Conservation (phyloP, 495 filamentous ascomycete genomes). For the Endocarpon pusillum region DNA sequence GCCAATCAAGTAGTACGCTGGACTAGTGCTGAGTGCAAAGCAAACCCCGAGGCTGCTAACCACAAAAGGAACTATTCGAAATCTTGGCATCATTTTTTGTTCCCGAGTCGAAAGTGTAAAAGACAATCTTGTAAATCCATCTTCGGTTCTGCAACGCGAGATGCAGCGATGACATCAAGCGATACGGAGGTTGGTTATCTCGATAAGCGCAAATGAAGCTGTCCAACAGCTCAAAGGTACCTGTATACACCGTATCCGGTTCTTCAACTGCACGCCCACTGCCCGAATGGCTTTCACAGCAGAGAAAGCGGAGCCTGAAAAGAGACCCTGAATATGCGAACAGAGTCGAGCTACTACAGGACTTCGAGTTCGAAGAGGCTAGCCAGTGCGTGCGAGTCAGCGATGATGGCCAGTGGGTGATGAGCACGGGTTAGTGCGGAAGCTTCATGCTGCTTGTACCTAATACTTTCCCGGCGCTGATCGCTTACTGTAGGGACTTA, state of each 20-base stretch:
- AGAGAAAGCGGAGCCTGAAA: slow-evolving; percentile 84
- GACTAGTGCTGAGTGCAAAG: too few relatives aligned
- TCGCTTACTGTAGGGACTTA: slow-evolving; percentile 41
- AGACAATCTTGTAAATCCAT: too few relatives aligned
- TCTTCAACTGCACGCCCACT: slow-evolving; percentile 78
- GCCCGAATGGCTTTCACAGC: slow-evolving; percentile 86
- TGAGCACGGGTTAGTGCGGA: slow-evolving; percentile 64
- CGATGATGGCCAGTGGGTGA: slow-evolving; percentile 95
- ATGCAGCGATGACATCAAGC: slow-evolving; percentile 2
- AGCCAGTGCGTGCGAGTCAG: slow-evolving; percentile 79
- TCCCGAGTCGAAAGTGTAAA: too few relatives aligned
- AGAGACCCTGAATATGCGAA: slow-evolving; percentile 84
- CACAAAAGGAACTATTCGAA: too few relatives aligned
- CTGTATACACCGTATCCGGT: slow-evolving; percentile 92
- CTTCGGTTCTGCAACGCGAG: not conserved
- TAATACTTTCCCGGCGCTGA: not conserved
- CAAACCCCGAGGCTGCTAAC: too few relatives aligned
- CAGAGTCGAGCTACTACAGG: slow-evolving; percentile 86
- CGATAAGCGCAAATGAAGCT: slow-evolving; percentile 69
- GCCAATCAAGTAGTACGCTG: too few relatives aligned
- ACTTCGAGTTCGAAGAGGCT: slow-evolving; percentile 98
- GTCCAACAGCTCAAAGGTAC: slow-evolving; percentile 70
- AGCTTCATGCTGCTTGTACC: not conserved
- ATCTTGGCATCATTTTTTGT: too few relatives aligned
- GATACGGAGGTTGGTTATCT: slow-evolving; percentile 1